Percentiles rank a stretch among this genome's conserved stretches.
These are phyloP conservation scores for Agastache rugosa DNA, from an alignment of 257 asterid species.

Conservation along the genomic window DNA sequence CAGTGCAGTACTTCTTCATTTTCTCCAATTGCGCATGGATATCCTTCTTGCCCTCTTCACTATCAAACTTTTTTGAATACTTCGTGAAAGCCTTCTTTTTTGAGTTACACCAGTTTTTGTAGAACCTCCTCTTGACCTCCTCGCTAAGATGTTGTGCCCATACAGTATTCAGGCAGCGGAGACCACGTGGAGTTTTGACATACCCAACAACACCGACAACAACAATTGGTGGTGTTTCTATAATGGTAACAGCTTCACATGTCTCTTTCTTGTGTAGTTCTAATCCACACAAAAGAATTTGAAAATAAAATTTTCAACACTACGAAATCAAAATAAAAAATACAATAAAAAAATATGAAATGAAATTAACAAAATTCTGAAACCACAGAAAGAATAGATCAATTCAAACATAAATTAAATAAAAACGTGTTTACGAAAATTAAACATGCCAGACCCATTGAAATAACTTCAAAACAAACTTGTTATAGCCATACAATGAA, in stretches of 20 bases:
- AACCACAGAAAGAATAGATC: background rate
- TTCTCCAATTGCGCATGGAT: slow-evolving; percentile 68
- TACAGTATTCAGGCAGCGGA: slow-evolving; percentile 70
- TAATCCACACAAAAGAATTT: slow-evolving; percentile 22
- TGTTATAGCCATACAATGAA: background rate
- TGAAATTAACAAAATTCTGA: background rate
- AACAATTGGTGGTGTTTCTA: slow-evolving; percentile 82
- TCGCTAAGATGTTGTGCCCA: slow-evolving; percentile 90
- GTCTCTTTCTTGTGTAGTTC: slow-evolving; percentile 91
- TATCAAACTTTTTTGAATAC: slow-evolving; percentile 65
- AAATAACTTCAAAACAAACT: background rate
- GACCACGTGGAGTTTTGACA: slow-evolving; percentile 80
- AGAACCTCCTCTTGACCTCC: slow-evolving; percentile 76
- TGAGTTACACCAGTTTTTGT: slow-evolving; percentile 79
- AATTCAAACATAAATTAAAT: background rate
- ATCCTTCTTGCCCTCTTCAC: slow-evolving; percentile 71
- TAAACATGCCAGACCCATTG: background rate
- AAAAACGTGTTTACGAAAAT: no score
- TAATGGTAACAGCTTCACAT: slow-evolving; percentile 80
- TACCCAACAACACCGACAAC: slow-evolving; percentile 89
- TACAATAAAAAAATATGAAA: background rate
- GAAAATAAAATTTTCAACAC: background rate
- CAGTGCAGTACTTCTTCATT: slow-evolving; percentile 71
- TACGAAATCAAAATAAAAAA: background rate
- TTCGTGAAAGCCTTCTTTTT: slow-evolving; percentile 76